A percentile compares a stretch with the other conserved stretches of the same genome.
Evolutionary conservation across 1,284 basidiomycete genomes (phyloP).

Genomic region (Trichosporon coremiiforme): DNA sequence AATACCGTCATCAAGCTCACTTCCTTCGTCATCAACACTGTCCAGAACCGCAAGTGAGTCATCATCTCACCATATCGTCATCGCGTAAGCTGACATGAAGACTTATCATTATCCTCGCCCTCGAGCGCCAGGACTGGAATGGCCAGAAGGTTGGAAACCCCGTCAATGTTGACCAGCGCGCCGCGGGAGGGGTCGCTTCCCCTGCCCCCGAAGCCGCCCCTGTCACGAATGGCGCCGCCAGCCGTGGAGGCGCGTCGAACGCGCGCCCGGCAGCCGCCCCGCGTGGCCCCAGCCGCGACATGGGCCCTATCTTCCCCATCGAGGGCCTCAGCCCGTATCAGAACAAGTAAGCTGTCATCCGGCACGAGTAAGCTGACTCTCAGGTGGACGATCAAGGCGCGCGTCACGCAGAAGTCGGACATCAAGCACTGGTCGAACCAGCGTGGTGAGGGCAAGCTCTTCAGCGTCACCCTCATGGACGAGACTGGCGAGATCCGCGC

Average conservation of each 20-base stretch:
- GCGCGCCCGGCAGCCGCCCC: constrained; percentile 32
- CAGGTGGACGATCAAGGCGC: constrained; percentile 92
- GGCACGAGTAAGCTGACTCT: background rate
- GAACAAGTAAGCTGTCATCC: constrained; percentile 66
- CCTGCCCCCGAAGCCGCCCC: constrained; percentile 39
- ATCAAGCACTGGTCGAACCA: constrained; percentile 87
- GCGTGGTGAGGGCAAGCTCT: constrained; percentile 92
- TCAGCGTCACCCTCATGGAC: constrained; percentile 91
- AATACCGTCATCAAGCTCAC: constrained; percentile 74
- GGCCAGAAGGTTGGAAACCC: constrained; percentile 78
- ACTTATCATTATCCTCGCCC: constrained; percentile 78
- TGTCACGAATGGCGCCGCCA: constrained; percentile 24
- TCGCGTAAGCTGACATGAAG: constrained; percentile 56
- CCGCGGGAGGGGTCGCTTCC: constrained; percentile 33
- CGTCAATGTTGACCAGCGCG: constrained; percentile 55
- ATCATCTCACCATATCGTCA: constrained; percentile 17
- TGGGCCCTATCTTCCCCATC: constrained; percentile 74
- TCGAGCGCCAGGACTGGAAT: constrained; percentile 63
- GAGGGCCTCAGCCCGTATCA: constrained; percentile 95
- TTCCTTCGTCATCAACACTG: constrained; percentile 78
- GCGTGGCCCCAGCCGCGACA: constrained; percentile 38
- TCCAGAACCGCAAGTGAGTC: constrained; percentile 81
- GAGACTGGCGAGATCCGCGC: constrained; percentile 91
- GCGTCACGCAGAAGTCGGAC: constrained; percentile 87
- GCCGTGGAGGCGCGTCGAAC: constrained; percentile 38